Conservation (phyloP, 1,284 basidiomycete species). For the Xerocomus alliaceus region DNA sequence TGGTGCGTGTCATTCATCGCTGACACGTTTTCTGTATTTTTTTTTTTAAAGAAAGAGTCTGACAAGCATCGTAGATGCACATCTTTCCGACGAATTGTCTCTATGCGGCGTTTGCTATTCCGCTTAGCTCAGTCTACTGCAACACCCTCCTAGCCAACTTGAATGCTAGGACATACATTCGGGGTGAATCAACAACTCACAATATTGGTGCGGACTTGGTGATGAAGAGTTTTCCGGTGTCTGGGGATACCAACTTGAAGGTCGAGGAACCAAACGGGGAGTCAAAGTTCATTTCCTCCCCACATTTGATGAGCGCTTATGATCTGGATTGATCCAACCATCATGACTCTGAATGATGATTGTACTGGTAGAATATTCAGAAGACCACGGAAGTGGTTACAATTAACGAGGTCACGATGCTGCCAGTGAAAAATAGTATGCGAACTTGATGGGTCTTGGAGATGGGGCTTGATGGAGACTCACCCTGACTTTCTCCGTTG, state of each 20-base stretch:
- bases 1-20: slow-evolving; percentile 7
- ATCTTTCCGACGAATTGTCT: background rate
- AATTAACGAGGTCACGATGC: too few species aligned
- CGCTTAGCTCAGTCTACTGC: slow-evolving; percentile 21
- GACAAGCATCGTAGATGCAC: slow-evolving; percentile 1
- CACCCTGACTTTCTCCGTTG: too few species aligned
- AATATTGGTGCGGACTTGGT: background rate
- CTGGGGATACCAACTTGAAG: background rate
- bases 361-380: background rate
- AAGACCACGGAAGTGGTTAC: background rate
- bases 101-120: background rate
- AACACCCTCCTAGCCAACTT: slow-evolving; percentile 15
- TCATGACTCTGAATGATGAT: background rate
- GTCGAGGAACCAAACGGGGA: background rate
- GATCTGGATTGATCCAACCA: too few species aligned
- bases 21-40: background rate
- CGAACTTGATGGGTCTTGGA: too few species aligned
- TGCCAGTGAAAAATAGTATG: too few species aligned
- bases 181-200: background rate
- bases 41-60: too few species aligned
- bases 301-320: background rate
- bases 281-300: background rate
- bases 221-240: background rate
- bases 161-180: slow-evolving; percentile 13
- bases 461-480: too few species aligned